phyloP scores from a whole-genome alignment of 225 moss, liverwort and hornwort species.

The Pleurozium schreberi region DNA sequence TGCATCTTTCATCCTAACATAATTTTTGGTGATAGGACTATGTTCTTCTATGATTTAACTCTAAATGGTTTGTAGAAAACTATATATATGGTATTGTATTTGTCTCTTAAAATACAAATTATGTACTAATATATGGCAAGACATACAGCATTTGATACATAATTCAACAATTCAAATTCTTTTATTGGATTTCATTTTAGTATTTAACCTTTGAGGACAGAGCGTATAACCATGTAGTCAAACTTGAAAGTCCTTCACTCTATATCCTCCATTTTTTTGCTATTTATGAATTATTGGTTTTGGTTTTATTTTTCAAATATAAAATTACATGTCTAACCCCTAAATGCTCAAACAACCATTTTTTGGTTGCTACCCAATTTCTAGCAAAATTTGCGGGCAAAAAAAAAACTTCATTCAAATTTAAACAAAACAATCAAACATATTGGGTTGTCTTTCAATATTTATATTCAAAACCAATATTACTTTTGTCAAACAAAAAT shows the following conservation, averaged over 20 bases:
- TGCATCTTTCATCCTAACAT: not conserved
- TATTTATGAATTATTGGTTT: not conserved
- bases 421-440: too few species aligned
- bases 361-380: too few species aligned
- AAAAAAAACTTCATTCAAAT: too few species aligned
- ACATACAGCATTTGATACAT: not conserved
- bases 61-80: not conserved
- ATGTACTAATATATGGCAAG: not conserved
- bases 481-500: too few species aligned
- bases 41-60: not conserved
- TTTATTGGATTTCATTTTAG: not conserved
- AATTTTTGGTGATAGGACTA: not conserved
- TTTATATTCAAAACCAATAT: too few species aligned
- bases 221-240: accelerated
- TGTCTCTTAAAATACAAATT: not conserved
- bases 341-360: too few species aligned
- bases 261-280: not conserved
- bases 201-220: accelerated
- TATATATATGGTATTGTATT: not conserved
- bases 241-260: not conserved
- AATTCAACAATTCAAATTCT: not conserved
- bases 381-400: too few species aligned
- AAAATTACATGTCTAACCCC: too few species aligned
- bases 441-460: too few species aligned
- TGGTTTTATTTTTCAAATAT: not conserved